Base-by-base conservation (phyloP, 2,329 filamentous ascomycete species). In the Fusarium graminum region DNA sequence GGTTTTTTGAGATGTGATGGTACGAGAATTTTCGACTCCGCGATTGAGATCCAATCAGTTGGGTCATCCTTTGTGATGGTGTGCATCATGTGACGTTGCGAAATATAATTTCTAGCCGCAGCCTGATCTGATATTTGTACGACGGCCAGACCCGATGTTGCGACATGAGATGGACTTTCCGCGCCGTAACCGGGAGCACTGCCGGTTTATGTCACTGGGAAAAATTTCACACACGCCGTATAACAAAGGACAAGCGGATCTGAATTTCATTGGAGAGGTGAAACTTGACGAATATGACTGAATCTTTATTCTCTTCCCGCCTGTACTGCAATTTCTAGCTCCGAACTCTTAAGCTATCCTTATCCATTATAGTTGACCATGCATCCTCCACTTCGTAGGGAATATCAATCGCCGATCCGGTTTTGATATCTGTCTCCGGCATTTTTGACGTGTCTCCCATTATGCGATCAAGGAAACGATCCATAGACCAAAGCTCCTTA, bases 381-480 rank as follows among this genome's bases (percentile, higher is more conserved):
- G 64, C 64, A 14, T 61, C 32, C n/a, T 61, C 64, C 1, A 68
- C 64, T 13, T 67, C 64, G 3, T 28, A 32, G 0, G 64, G 64
- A 11, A 67, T 52, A 4, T 49, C 6, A 6, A 52, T 45, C 1
- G n/a, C 13, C 10, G 52, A n/a, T 0, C 11, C 46, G 0, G 3
- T 29, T 7, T 12, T 22, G 4, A 4, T 7, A 1, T 9, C 2
- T 3, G 14, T 9, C 1, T 12, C 6, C 6, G 13, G 0, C 13
- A 4, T 17, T 1, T 2, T 28, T 32, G 0, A 13, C 2, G 22
- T n/a, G 0, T 51, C 40, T 0, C 64, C 59, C 3, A 65, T 54
- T 3, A 67, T 57, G 0, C 64, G 34, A 1, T 65, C 46, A 0
- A 67, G 8, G 7, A 67, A 68, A 0, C 64, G 50, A 38, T 61